Base-by-base conservation (phyloP, 2,329 filamentous ascomycete species). In the Ustilaginoidea virens region DNA sequence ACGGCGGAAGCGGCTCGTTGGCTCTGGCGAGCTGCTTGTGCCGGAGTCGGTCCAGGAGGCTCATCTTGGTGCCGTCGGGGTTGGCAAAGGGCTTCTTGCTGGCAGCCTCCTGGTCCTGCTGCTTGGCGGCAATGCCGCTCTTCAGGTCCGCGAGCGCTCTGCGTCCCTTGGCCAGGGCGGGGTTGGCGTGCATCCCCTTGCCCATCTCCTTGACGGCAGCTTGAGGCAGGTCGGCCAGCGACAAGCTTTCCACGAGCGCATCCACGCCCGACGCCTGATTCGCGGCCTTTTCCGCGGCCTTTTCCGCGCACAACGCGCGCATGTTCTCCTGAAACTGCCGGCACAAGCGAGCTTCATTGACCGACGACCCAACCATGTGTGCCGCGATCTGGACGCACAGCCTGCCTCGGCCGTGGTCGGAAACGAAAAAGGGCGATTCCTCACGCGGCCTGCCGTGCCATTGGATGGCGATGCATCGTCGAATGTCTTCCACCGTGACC, bases 11-110 rank as follows among this genome's bases (percentile, higher is more conserved):
- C 4, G 63, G 49, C 46, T 74, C 80, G 28, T 53, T 58, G 7
- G 58, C 50, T 39, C 66, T 65, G 47, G 67, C 60, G 39, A 64
- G 51, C 39, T 80, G 69, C 56, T 87, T 87, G 31, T 66, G 61
- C 37, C 78, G 74, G 37, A 92, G 69, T 27, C 80, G 75, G 48
- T 86, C 80, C 33, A 90, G 62, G 15, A 92, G 68, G 30, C 69
- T 71, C 57, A 78, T 73, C 54, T 74, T 61, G 25, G 52, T 50
- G 24, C 55, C 61, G 28, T 60, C 58, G 2, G 55, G 36, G 34
- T 62, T 64, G 21, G 54, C 38, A 31, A 51, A 39, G 0, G 49
- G 39, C 11, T 11, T 3, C 2, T 23, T 24, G 12, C 24, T 27
- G 35, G 49, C 42, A 10, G 47, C 38, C 16, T 52, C 49, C 29